Evolutionary conservation across 129 eudicot genomes (phyloP).

Genomic region (Tagetes patula): DNA sequence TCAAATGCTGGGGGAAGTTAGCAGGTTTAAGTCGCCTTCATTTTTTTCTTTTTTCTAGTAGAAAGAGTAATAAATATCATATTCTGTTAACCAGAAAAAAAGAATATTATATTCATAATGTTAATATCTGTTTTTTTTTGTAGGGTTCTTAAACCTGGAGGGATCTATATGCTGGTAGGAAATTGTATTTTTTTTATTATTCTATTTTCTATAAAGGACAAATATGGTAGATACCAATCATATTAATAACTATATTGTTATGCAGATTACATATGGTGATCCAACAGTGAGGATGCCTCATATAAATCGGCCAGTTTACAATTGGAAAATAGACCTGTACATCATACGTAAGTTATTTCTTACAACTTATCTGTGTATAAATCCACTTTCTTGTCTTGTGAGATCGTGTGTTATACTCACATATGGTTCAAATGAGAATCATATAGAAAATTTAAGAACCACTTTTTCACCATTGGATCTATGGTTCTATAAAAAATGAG

Average conservation of each 20-base stretch:
- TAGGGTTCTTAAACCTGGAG: constrained; percentile 96
- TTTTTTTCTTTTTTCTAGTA: not conserved
- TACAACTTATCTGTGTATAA: not conserved
- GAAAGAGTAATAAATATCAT: not conserved
- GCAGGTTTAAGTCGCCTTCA: constrained; percentile 60
- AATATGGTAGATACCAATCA: constrained; percentile 10
- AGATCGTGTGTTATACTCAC: not conserved
- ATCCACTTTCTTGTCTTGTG: not conserved
- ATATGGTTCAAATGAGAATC: not conserved
- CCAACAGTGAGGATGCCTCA: constrained; percentile 82
- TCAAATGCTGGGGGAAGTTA: constrained; percentile 97
- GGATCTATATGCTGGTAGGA: constrained; percentile 90
- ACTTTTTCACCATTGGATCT: not conserved
- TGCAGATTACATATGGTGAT: constrained; percentile 97
- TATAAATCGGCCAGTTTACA: constrained; percentile 66
- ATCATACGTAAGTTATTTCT: constrained; percentile 67
- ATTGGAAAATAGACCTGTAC: constrained; percentile 80
- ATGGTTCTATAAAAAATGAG: not conserved
- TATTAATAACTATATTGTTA: constrained; percentile 13
- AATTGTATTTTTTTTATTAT: constrained; percentile 15
- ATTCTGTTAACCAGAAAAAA: not conserved
- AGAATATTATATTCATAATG: constrained; percentile 17
- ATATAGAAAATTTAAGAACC: not conserved
- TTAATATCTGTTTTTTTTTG: constrained; percentile 31
- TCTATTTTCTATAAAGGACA: not conserved